Percentiles rank a stretch among this genome's conserved stretches.
phyloP scores from a whole-genome alignment of 225 moss, liverwort and hornwort species.

The Pseudisothecium myosuroides region DNA sequence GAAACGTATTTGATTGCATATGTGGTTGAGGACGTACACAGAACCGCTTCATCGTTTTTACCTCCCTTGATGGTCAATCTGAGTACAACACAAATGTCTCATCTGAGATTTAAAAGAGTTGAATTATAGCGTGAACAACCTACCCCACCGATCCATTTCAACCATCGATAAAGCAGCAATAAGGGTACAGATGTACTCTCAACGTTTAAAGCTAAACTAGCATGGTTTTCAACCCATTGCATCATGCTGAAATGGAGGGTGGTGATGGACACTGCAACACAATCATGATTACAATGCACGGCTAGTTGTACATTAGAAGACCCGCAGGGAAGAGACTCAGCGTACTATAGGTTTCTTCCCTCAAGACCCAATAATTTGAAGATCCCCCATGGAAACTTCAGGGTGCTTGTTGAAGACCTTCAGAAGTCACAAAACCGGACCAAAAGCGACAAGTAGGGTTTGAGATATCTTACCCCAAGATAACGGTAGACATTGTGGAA shows the following conservation, averaged over 20 bases:
- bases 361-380: background rate
- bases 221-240: background rate
- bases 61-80: slow-evolving; percentile 78
- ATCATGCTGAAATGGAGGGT: background rate
- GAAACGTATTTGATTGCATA: slow-evolving; percentile 90
- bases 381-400: background rate
- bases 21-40: slow-evolving; percentile 73
- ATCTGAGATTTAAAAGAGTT: background rate
- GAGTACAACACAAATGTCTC: background rate
- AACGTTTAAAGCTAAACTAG: background rate
- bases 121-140: background rate
- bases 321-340: background rate
- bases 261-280: background rate
- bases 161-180: background rate
- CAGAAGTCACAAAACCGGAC: background rate
- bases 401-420: background rate
- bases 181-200: background rate
- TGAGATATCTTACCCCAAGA: background rate
- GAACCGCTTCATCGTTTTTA: slow-evolving; percentile 70
- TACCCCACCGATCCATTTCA: background rate
- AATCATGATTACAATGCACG: background rate
- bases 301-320: background rate
- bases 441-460: background rate
- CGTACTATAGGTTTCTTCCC: background rate
- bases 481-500: background rate